Percentiles rank a stretch among this genome's conserved stretches.
Conservation (phyloP, 2,329 filamentous ascomycete genomes). For the Exophiala alcalophila region DNA sequence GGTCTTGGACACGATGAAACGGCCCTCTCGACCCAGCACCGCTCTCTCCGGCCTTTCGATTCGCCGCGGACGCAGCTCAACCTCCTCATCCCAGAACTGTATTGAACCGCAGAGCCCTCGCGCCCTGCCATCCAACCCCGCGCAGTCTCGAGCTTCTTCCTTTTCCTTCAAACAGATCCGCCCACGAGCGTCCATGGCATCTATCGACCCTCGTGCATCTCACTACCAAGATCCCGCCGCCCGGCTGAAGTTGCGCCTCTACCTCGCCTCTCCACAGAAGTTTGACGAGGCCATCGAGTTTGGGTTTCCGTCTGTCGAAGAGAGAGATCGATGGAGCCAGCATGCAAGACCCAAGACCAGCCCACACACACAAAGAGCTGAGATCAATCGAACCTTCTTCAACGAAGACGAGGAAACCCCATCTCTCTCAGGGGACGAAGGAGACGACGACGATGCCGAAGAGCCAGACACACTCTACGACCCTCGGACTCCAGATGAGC, state of each 20-base stretch:
- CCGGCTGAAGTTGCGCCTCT: constrained; percentile 78
- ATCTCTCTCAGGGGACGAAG: constrained; percentile 42
- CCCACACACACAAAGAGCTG: constrained; percentile 43
- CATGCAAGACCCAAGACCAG: constrained; percentile 27
- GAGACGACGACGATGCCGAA: constrained; percentile 22
- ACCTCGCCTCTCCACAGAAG: constrained; percentile 84
- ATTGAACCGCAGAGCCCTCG: constrained; percentile 42
- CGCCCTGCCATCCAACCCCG: constrained; percentile 34
- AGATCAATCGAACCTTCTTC: constrained; percentile 52
- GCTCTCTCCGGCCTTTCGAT: constrained; percentile 68
- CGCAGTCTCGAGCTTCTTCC: constrained; percentile 29
- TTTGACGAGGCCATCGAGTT: constrained; percentile 95
- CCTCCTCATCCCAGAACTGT: constrained; percentile 49
- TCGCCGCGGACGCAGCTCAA: constrained; percentile 50
- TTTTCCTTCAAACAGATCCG: constrained; percentile 39
- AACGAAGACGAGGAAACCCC: constrained; percentile 50
- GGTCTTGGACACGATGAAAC: constrained; percentile 21
- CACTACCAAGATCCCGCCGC: constrained; percentile 91
- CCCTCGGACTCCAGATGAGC: constrained; percentile 31
- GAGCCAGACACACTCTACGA: constrained; percentile 28
- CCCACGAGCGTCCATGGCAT: constrained; percentile 42
- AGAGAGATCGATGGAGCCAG: constrained; percentile 18
- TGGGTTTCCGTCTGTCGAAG: constrained; percentile 66
- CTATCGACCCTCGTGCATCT: constrained; percentile 68
- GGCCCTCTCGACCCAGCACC: constrained; percentile 66